Evolutionary conservation across 495 filamentous ascomycete species (phyloP).

Genomic region (Annulohypoxylon moriforme): DNA sequence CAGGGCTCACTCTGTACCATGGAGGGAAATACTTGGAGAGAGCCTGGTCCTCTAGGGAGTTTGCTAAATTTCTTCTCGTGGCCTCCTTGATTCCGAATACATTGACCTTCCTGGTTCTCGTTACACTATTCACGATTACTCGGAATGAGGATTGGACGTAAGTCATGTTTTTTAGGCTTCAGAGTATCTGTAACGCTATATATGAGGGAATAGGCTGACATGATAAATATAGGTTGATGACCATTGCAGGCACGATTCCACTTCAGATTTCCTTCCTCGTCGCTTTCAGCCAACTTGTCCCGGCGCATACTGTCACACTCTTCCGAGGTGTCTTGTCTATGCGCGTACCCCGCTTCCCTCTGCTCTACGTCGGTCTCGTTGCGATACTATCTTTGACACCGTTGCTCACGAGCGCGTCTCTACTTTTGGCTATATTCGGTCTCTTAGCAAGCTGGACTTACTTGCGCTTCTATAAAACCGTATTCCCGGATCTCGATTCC

Average conservation of each 20-base stretch:
- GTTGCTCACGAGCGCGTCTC: conserved; percentile 84
- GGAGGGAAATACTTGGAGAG: conserved; percentile 95
- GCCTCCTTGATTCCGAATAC: conserved; percentile 83
- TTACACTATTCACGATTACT: conserved; percentile 75
- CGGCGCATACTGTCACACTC: conserved; percentile 96
- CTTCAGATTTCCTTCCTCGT: conserved; percentile 95
- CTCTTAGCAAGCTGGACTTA: conserved; percentile 94
- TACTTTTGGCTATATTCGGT: conserved; percentile 82
- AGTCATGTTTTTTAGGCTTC: conserved; percentile 48
- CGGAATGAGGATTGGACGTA: conserved; percentile 76
- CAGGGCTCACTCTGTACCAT: conserved; percentile 85
- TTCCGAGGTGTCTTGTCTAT: conserved; percentile 88
- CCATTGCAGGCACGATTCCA: conserved; percentile 87
- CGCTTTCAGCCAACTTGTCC: conserved; percentile 97
- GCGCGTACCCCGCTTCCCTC: conserved; percentile 89
- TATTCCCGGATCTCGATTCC: conserved; percentile 69
- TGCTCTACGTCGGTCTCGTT: conserved; percentile 82
- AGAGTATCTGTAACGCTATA: background rate
- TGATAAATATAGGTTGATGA: conserved; percentile 66
- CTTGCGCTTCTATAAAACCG: conserved; percentile 89
- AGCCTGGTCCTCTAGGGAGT: conserved; percentile 93
- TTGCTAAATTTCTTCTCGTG: conserved; percentile 88
- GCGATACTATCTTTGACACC: conserved; percentile 81
- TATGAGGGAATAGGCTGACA: conserved; percentile 26
- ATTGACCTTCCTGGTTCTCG: conserved; percentile 75